Evolutionary conservation across 345 rosid species (phyloP).

Genomic region (Gossypium sturtianum): DNA sequence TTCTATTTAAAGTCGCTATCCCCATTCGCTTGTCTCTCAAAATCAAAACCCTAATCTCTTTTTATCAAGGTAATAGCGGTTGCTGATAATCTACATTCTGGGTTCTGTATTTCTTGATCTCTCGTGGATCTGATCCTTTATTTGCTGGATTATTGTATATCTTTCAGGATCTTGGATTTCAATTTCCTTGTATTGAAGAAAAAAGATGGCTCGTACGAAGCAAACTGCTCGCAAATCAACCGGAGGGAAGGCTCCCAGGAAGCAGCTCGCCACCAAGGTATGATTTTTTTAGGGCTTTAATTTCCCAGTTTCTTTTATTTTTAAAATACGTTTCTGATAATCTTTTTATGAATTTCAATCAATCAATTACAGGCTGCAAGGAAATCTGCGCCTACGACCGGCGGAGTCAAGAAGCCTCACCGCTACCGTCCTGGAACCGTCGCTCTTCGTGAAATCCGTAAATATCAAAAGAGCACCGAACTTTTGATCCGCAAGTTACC

Average conservation of each 20-base stretch:
- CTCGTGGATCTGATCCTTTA: neutral
- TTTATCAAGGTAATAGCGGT: neutral
- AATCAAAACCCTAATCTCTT: neutral
- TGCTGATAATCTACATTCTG: neutral
- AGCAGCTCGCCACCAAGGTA: constrained; percentile 67
- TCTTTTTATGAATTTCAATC: neutral
- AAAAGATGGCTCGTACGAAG: constrained; percentile 17
- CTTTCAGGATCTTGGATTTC: neutral
- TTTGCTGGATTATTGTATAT: neutral
- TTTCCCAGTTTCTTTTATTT: neutral
- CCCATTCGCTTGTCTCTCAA: neutral
- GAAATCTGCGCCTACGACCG: constrained; percentile 63
- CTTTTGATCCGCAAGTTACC: constrained; percentile 71
- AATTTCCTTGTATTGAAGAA: neutral
- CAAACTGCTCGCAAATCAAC: constrained; percentile 56
- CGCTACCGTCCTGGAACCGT: constrained; percentile 72
- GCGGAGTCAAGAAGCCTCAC: constrained; percentile 75
- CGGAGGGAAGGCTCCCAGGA: constrained; percentile 65
- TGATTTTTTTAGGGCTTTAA: neutral
- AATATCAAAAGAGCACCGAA: constrained; percentile 64
- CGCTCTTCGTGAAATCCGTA: constrained; percentile 65
- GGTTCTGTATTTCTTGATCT: neutral
- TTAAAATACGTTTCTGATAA: too few relatives aligned
- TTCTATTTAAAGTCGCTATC: too few relatives aligned
- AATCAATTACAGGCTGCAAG: constrained; percentile 47